These are phyloP conservation scores for Musa beccarii DNA, from an alignment of 176 grass and related monocot genomes.

Conservation along the genomic window DNA sequence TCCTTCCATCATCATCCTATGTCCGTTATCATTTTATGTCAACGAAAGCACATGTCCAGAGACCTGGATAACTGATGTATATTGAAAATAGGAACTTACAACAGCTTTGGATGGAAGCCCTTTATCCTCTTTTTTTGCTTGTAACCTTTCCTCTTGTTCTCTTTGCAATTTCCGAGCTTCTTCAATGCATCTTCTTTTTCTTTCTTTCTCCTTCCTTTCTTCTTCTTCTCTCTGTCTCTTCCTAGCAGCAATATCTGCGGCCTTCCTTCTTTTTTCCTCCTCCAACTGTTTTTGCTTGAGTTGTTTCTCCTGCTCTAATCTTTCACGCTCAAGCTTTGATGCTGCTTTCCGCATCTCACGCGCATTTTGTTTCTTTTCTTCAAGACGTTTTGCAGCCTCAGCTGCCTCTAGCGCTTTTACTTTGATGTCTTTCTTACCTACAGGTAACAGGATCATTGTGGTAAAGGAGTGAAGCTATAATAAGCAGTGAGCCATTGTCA, in stretches of 20 bases:
- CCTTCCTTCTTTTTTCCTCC: conserved; percentile 58
- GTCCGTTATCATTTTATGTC: no score
- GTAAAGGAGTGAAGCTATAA: not conserved
- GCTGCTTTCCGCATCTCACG: conserved; percentile 75
- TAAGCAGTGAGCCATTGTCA: not conserved
- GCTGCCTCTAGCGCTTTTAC: conserved; percentile 88
- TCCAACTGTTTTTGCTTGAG: conserved; percentile 60
- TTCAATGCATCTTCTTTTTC: conserved; percentile 31
- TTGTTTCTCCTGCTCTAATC: conserved; percentile 65
- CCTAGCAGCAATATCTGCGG: conserved; percentile 43
- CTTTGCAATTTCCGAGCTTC: conserved; percentile 6
- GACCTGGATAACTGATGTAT: not conserved
- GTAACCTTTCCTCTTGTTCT: not conserved
- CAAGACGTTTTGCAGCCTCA: conserved; percentile 73
- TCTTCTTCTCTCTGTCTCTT: conserved; percentile 68
- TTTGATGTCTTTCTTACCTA: conserved; percentile 85
- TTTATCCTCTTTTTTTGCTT: conserved; percentile 3
- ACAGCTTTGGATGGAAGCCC: not conserved
- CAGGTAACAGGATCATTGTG: conserved; percentile 11
- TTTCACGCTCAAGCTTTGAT: conserved; percentile 61
- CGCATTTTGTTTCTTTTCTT: conserved; percentile 63
- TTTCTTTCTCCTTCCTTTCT: conserved; percentile 11
- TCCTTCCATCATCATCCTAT: conserved; percentile 3
- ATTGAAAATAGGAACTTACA: not conserved
- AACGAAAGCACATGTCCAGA: not conserved